Evolutionary conservation across 257 asterid species (phyloP).

Genomic region (Fraxinus cuspidata): DNA sequence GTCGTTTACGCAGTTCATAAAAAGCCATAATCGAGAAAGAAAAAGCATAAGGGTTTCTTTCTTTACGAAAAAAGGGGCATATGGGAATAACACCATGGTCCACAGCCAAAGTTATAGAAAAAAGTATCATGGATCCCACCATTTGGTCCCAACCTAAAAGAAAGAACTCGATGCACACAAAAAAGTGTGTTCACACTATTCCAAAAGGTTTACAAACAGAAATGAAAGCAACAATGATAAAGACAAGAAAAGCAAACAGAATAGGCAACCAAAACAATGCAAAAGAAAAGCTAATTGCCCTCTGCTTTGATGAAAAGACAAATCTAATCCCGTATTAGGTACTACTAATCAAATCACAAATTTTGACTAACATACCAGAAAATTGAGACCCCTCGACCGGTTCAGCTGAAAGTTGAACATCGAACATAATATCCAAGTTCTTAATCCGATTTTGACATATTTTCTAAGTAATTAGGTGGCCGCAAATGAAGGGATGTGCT

Average conservation of each 20-base stretch:
- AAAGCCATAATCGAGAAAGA: background rate
- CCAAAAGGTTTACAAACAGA: conserved; percentile 23
- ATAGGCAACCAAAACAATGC: conserved; percentile 22
- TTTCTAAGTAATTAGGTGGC: background rate
- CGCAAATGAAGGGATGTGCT: too few species aligned
- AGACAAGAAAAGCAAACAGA: background rate
- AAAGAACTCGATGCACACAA: conserved; percentile 24
- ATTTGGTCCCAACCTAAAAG: conserved; percentile 35
- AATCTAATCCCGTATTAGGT: background rate
- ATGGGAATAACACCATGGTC: conserved; percentile 21
- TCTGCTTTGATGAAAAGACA: conserved; percentile 24
- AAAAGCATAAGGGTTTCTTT: background rate
- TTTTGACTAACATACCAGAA: background rate
- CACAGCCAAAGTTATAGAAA: conserved; percentile 25
- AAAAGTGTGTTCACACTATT: conserved; percentile 28
- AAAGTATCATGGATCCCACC: conserved; percentile 39
- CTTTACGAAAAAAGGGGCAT: conserved; percentile 17
- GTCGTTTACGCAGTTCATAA: background rate
- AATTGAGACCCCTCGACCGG: background rate
- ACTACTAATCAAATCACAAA: background rate
- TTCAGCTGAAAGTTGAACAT: background rate
- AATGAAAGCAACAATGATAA: background rate
- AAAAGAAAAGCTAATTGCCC: conserved; percentile 19
- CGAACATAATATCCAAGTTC: background rate
- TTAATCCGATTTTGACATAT: background rate